Evolutionary conservation across 768 basidiomycete genomes (phyloP), one percentile per base, ranked within the genome.

Genomic region (Boletus rufocinnamomeus): DNA sequence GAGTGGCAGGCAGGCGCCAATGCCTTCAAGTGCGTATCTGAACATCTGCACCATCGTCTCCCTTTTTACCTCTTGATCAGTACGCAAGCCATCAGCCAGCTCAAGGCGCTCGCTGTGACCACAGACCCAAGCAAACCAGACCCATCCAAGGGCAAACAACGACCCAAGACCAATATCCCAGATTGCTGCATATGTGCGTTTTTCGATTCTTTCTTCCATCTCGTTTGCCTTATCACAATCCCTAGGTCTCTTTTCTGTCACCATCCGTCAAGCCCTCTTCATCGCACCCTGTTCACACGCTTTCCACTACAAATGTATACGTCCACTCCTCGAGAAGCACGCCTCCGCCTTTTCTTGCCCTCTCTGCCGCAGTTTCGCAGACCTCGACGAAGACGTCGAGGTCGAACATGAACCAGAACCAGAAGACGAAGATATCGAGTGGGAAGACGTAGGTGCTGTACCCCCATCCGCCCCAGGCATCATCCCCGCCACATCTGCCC

Each of bases 211-310:
- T 44, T 34, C 5, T 16, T 14, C 19, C 14, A 4, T 9, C 21
- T 8, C n/a, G 13, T 21, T 9, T 2, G 38, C 46, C 50, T 65
- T 6, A 61, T 46, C 45, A 32, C 41, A 41, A 2, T 50, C 4
- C 37, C 49, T 38, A 84, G 83, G 84, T 71, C 75, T 89, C 28
- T 99, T 96, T 78, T 77, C 86, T 25, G 94, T 98, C 0, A 89
- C 93, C 1, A 95, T 98, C 71, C 91, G 88, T 61, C 96, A 99
- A 74, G 91, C 94, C 0, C 84, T 98, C 49, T 98, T 99, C 79
- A 95, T 99, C 69, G 94, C 96, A 30, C 96, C 96, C 0, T 99
- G 96, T 75, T 95, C 93, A 1, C 96, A 99, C 73, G 88, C 94
- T 0, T 93, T 92, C 79, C 93, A 95, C 76, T 94, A 92, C 84